These are phyloP conservation scores for Phtheirospermum japonicum DNA, from an alignment of 257 asterid species.

Conservation along the genomic window DNA sequence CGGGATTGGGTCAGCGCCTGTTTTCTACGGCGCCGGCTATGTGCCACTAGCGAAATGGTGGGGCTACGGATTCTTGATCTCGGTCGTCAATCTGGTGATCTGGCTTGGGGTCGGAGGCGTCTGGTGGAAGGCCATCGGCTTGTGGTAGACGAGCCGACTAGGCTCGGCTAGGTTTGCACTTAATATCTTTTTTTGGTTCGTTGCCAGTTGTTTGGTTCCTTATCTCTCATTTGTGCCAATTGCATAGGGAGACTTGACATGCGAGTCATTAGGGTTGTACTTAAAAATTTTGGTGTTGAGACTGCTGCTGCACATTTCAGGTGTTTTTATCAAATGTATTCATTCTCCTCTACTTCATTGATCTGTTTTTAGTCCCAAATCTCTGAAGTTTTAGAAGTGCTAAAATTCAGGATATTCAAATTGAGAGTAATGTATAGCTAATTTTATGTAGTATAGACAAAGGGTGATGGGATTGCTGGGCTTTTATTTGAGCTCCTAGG, in stretches of 20 bases:
- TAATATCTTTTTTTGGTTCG: neutral
- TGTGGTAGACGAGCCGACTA: constrained; percentile 44
- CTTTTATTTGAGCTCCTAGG: no score
- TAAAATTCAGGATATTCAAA: no score
- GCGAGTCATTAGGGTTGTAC: neutral
- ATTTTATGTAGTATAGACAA: no score
- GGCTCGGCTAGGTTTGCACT: neutral
- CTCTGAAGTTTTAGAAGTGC: no score
- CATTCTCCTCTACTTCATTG: neutral
- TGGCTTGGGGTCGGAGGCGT: constrained; percentile 94
- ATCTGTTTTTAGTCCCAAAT: no score
- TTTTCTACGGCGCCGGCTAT: constrained; percentile 84
- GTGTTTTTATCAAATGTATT: no score
- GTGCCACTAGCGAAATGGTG: constrained; percentile 91
- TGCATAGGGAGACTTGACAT: no score
- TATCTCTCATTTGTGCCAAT: neutral
- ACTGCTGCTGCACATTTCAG: no score
- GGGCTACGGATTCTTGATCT: constrained; percentile 77
- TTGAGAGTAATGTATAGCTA: no score
- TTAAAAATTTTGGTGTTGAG: neutral
- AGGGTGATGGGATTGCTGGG: no score
- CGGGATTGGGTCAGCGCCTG: constrained; percentile 95
- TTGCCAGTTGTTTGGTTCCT: neutral
- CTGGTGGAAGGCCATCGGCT: constrained; percentile 96
- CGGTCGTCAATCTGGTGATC: constrained; percentile 70